These are phyloP conservation scores for Coniochaeta ligniaria DNA, from an alignment of 2,329 filamentous ascomycete genomes.

Conservation along the genomic window DNA sequence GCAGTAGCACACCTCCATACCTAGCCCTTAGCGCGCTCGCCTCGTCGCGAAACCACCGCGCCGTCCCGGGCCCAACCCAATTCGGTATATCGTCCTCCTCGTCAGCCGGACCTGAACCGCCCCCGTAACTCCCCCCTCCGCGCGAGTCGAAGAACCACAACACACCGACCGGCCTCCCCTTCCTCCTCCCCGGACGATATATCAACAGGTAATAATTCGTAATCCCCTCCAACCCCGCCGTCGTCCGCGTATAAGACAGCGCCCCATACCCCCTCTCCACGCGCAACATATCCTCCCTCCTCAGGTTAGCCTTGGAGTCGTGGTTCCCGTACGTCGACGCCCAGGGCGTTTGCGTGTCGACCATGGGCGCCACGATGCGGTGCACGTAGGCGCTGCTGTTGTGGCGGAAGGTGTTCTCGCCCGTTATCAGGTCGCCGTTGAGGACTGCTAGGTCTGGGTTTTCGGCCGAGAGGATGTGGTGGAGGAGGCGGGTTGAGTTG, in stretches of 20 bases:
- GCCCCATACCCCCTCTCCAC: constrained; percentile 11
- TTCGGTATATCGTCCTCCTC: constrained; percentile 10
- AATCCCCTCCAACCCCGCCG: constrained; percentile 18
- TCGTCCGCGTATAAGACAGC: constrained; percentile 15
- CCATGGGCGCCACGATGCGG: constrained; percentile 38
- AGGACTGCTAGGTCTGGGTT: constrained; percentile 43
- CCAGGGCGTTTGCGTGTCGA: constrained; percentile 38
- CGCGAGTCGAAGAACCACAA: constrained; percentile 58
- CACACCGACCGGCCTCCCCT: constrained; percentile 22
- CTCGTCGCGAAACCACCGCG: constrained; percentile 34
- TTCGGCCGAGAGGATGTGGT: constrained; percentile 24
- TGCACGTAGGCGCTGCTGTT: constrained; percentile 45
- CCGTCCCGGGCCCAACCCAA: constrained; percentile 37
- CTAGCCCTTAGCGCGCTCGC: constrained; percentile 20
- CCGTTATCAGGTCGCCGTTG: constrained; percentile 57
- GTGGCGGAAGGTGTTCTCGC: constrained; percentile 41
- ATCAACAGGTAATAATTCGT: constrained; percentile 25
- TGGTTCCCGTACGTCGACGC: constrained; percentile 57
- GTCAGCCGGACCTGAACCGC: background rate
- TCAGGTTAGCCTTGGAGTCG: constrained; percentile 33
- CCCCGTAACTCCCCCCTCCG: constrained; percentile 28
- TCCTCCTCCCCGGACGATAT: constrained; percentile 13
- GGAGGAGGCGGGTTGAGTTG: constrained; percentile 25
- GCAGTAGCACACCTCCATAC: constrained; percentile 28
- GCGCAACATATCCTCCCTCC: constrained; percentile 21